phyloP scores from a whole-genome alignment of 192 early-diverging fungal species.

The Funneliformis mosseae region DNA sequence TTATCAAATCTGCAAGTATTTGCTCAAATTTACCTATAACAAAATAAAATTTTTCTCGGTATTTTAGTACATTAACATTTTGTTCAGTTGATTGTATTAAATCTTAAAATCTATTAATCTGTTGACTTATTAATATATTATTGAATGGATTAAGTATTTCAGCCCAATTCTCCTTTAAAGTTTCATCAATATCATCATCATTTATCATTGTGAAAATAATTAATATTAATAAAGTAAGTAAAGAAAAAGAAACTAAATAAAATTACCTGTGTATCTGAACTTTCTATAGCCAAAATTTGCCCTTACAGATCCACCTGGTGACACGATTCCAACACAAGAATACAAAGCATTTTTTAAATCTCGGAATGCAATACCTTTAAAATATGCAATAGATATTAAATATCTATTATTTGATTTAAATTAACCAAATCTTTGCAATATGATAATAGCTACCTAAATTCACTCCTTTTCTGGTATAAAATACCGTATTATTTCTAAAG shows the following conservation, averaged over 20 bases:
- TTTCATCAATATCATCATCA: not conserved
- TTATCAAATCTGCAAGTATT: not conserved
- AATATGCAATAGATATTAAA: not conserved
- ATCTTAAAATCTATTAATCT: not conserved
- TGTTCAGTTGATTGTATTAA: not conserved
- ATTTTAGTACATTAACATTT: not conserved
- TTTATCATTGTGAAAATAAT: not conserved
- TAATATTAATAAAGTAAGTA: no score
- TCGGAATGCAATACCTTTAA: slow-evolving; percentile 41
- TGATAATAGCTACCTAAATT: no score
- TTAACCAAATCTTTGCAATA: no score
- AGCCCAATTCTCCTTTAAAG: not conserved
- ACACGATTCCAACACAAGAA: slow-evolving; percentile 73
- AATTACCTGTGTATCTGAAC: slow-evolving; percentile 70
- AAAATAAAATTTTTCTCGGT: not conserved
- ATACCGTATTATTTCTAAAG: slow-evolving; percentile 70
- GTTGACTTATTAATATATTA: not conserved
- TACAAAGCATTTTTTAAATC: slow-evolving; percentile 55
- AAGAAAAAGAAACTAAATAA: no score
- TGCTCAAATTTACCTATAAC: not conserved
- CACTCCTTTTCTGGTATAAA: slow-evolving; percentile 93
- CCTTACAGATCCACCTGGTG: slow-evolving; percentile 68
- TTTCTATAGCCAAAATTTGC: slow-evolving; percentile 77
- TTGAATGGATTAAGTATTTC: not conserved
- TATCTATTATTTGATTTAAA: not conserved